phyloP scores from a whole-genome alignment of 2,329 filamentous ascomycete genomes.

The Trichoderma gracile region DNA sequence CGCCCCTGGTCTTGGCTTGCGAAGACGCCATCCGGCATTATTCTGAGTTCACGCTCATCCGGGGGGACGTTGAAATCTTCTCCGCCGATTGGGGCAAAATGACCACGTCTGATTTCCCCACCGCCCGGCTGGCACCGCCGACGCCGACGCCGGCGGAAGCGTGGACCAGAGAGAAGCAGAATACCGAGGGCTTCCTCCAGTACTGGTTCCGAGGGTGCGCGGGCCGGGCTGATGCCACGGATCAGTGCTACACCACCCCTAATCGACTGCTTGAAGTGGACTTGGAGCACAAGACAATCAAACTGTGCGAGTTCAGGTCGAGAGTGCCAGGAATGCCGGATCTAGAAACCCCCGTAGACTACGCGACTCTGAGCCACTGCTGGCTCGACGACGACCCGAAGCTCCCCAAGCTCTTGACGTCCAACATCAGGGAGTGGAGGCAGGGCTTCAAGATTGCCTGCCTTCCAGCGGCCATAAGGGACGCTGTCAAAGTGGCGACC shows the following conservation, averaged over 20 bases:
- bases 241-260: background rate
- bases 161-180: too few species aligned
- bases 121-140: background rate
- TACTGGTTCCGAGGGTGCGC: background rate
- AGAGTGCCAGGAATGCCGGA: background rate
- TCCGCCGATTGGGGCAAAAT: background rate
- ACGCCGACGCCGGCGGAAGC: background rate
- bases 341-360: background rate
- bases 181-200: background rate
- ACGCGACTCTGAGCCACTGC: conserved; percentile 17
- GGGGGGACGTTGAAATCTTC: background rate
- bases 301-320: background rate
- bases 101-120: background rate
- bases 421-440: background rate
- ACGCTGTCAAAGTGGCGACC: background rate
- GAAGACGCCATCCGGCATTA: background rate
- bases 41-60: background rate
- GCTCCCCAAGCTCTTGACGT: background rate
- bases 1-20: background rate
- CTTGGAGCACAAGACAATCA: background rate
- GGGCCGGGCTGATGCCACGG: too few species aligned
- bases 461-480: conserved; percentile 3
- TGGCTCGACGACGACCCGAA: background rate
- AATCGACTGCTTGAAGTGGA: conserved; percentile 1
- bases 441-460: background rate